Evolutionary conservation across 352 stramenopile species (phyloP).

Genomic region (Globisporangium okanoganense): DNA sequence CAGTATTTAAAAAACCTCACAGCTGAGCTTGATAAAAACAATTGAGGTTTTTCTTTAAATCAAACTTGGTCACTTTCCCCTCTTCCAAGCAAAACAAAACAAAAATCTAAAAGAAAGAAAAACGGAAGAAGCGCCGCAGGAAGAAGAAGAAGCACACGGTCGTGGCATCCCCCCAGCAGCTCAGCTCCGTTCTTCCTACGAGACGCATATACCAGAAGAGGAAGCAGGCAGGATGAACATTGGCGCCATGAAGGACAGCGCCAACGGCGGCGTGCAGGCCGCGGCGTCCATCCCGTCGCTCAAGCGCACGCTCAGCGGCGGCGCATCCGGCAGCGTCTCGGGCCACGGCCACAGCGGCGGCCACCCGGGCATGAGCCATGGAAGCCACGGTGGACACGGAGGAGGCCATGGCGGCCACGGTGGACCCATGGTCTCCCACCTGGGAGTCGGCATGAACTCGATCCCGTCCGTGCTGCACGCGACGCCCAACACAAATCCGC

Average conservation of each 20-base stretch:
- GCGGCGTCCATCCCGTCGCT: conserved; percentile 74
- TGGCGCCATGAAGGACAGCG: conserved; percentile 56
- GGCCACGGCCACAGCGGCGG: conserved; percentile 18
- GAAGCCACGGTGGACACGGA: conserved; percentile 13
- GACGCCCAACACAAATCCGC: conserved; percentile 58
- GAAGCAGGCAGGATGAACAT: conserved; percentile 54
- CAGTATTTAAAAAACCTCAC: too few relatives aligned
- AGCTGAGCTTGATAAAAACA: too few relatives aligned
- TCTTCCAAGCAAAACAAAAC: neutral
- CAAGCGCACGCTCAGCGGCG: conserved; percentile 81
- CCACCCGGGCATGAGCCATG: conserved; percentile 22
- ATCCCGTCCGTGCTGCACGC: conserved; percentile 80
- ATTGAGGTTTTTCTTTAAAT: too few relatives aligned
- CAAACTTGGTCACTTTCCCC: too few relatives aligned
- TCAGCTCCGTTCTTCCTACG: neutral
- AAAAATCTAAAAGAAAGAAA: neutral
- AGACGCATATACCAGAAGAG: neutral
- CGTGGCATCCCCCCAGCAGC: conserved; percentile 4
- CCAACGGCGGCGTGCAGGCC: conserved; percentile 35
- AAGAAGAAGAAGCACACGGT: neutral
- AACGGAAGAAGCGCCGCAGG: conserved; percentile 3
- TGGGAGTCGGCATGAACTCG: conserved; percentile 67
- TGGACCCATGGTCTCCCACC: conserved; percentile 22
- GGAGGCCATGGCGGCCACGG: neutral
- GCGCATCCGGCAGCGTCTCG: conserved; percentile 27